Base-by-base conservation (phyloP, 1,284 basidiomycete genomes). In the Moesziomyces sp. region DNA sequence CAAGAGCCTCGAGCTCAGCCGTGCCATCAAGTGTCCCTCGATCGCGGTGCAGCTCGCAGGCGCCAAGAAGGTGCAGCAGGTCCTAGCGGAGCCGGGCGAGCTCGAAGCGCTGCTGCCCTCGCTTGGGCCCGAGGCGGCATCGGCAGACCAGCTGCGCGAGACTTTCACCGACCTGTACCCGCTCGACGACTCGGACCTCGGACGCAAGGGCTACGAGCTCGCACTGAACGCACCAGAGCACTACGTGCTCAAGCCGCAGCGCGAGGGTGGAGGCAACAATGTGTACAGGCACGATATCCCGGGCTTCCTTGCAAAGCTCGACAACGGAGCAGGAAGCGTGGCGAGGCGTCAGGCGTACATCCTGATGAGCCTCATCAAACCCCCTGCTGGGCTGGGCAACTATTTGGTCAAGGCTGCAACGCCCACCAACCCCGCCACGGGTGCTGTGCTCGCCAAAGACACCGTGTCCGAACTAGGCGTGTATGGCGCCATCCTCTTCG, bases 201-300 rank as follows among this genome's bases (percentile, higher is more conserved):
- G 86, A 0, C 55, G 80, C 58, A 74, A 86, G 53, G 91, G 89
- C 0, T 86, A 88, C 23, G 69, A 82, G 14, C 86, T 88, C 43
- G 92, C 92, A 0, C 85, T 86, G n/a, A 84, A 85, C 5, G 23
- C 65, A 0, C 87, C 90, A 3, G 77, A 87, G 13, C 85, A 87
- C 14, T 90, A 93, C 47, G 97, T 98, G 3, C 88, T 98, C 51
- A 98, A 99, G 84, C 96, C 96, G 0, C 95, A 98, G 84, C 89
- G 95, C 19, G 93, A 99, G 86, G 96, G 97, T 5, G 96, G 97
- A 0, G 96, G 96, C 3, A 97, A 99, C 84, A 99, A 99, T 81
- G 89, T 98, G 24, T 99, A 98, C 86, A 91, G 92, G 55, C 85
- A 86, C 5, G 89, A 91, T 52, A 97, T 98, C 56, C 92, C 92